phyloP scores from a whole-genome alignment of 306 rosid genomes.

The Glycine latifolia region DNA sequence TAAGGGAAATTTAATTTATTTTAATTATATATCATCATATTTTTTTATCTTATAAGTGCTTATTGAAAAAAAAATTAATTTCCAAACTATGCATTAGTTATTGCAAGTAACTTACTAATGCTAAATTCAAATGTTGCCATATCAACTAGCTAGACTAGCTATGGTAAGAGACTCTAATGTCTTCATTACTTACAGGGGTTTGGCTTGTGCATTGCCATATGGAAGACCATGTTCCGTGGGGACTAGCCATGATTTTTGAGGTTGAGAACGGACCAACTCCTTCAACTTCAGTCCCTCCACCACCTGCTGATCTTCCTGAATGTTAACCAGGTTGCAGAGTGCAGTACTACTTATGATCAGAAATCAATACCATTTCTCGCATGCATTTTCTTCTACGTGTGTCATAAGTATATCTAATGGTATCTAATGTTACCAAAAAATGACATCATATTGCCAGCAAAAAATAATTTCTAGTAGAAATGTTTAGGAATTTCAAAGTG shows the following conservation, averaged over 20 bases:
- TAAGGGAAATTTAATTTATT: no score
- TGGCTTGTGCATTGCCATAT: slow-evolving; percentile 69
- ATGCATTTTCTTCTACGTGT: neutral
- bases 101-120: no score
- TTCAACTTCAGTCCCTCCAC: slow-evolving; percentile 57
- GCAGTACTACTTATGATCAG: neutral
- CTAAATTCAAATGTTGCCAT: no score
- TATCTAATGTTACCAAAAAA: neutral
- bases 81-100: no score
- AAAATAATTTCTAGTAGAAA: neutral
- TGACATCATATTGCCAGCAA: neutral
- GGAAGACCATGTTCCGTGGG: slow-evolving; percentile 59
- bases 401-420: no score
- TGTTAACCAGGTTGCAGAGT: neutral
- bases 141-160: no score
- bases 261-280: slow-evolving; percentile 42
- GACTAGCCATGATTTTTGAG: slow-evolving; percentile 54
- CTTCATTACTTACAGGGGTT: slow-evolving; percentile 7
- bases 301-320: slow-evolving; percentile 64
- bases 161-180: neutral
- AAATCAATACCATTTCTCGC: neutral
- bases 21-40: no score
- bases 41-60: no score
- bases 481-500: no score
- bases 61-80: no score